Base-by-base conservation (phyloP, 345 rosid species). In the Tarenaya hassleriana region DNA sequence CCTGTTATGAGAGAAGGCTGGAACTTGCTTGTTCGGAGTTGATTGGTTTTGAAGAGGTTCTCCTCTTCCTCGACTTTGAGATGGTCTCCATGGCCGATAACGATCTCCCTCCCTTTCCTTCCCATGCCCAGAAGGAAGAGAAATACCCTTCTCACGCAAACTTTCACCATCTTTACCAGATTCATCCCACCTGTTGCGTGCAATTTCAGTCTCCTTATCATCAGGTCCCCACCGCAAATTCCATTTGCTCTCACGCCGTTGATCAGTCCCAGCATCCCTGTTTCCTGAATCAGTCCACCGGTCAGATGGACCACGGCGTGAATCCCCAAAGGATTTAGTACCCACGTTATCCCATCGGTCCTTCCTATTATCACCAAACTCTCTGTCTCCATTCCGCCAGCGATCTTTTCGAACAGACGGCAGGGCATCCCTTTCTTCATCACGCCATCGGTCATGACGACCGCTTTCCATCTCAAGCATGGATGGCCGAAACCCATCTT, bases 201-300 rank as follows among this genome's bases (percentile, higher is more conserved):
- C 56, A 49, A 64, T 75, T 43, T 83, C 90, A 33, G 57, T 44
- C 42, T 68, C 94, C 65, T 78, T 92, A 35, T 78, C 78, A 47
- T 77, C 94, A 68, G 94, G 97, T 0, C 98, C 97, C 94, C 98
- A 92, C 56, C 95, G 91, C 32, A 95, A 72, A 74, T 83, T 92
- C 97, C 98, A 92, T 77, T 92, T 92, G 82, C 82, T 85, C 72
- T 88, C 98, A 13, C 95, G 88, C 32, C 90, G 77, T 71, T 83
- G 97, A 52, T 85, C 95, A 60, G 80, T 51, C 47, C 49, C 81
- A 55, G 72, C 58, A 39, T 88, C 98, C 80, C 74, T 80, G 73
- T 75, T 81, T 45, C 79, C 72, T 19, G 82, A 73, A 64, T 92
- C 97, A 60, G 74, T 69, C 88, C 99, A 80, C 29, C 85, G 82